These are phyloP conservation scores for Daedaleopsis nitida DNA, from an alignment of 768 basidiomycete genomes.

Conservation along the genomic window DNA sequence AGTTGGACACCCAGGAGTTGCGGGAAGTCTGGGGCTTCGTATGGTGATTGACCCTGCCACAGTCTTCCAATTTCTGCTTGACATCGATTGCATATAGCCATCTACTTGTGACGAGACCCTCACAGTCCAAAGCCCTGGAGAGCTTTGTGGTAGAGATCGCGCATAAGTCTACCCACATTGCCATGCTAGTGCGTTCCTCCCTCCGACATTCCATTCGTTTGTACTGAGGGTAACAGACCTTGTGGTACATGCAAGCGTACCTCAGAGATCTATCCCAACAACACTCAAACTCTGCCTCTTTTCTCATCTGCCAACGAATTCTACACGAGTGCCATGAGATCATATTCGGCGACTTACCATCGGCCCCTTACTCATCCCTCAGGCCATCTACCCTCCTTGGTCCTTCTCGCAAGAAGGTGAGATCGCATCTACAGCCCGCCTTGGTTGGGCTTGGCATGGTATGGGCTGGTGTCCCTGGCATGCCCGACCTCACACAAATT, in stretches of 20 bases:
- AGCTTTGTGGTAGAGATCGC: conserved; percentile 89
- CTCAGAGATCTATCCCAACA: conserved; percentile 72
- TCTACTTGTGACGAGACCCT: conserved; percentile 90
- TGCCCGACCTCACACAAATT: conserved; percentile 73
- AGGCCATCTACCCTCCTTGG: conserved; percentile 50
- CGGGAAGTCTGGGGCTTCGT: conserved; percentile 89
- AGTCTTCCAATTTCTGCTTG: conserved; percentile 13
- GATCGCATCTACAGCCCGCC: conserved; percentile 69
- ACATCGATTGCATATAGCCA: conserved; percentile 57
- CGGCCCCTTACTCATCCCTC: conserved; percentile 68
- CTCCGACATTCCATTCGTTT: not conserved
- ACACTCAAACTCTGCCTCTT: conserved; percentile 70
- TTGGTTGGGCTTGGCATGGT: conserved; percentile 85
- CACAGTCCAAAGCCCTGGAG: conserved; percentile 90
- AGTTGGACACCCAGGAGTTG: conserved; percentile 69
- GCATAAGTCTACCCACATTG: conserved; percentile 91
- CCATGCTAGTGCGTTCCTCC: conserved; percentile 78
- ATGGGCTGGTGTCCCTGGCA: conserved; percentile 72
- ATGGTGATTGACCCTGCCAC: conserved; percentile 51
- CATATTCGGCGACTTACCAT: conserved; percentile 87
- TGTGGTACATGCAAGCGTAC: conserved; percentile 99
- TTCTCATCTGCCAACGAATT: conserved; percentile 89
- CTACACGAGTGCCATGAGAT: conserved; percentile 93
- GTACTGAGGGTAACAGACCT: conserved; percentile 55
- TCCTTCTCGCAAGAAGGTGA: conserved; percentile 64